Evolutionary conservation across 2,329 filamentous ascomycete species (phyloP).

Genomic region (Coccinonectria pachysandricola): DNA sequence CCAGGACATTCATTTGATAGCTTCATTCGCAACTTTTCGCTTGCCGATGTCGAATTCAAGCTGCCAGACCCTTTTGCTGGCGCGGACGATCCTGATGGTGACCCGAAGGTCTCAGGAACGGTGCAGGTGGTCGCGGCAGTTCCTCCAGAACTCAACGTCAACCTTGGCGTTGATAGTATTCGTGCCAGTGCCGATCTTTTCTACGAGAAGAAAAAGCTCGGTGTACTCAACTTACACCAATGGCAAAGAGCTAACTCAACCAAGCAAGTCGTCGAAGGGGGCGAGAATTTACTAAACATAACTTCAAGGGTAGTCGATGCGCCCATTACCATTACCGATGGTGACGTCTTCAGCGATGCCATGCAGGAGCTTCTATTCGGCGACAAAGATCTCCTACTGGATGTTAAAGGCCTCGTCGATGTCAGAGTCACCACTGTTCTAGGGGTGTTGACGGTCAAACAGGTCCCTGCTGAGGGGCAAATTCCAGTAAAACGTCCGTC

Average conservation of each 20-base stretch:
- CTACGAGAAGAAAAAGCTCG: constrained; percentile 69
- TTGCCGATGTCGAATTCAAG: constrained; percentile 76
- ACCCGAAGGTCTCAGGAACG: constrained; percentile 72
- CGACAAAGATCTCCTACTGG: constrained; percentile 55
- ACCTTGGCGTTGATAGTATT: constrained; percentile 66
- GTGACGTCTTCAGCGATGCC: constrained; percentile 67
- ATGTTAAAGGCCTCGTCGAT: constrained; percentile 71
- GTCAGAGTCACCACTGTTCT: constrained; percentile 73
- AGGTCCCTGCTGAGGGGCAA: constrained; percentile 75
- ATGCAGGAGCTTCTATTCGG: constrained; percentile 75
- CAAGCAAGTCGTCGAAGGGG: constrained; percentile 43
- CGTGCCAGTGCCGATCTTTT: constrained; percentile 70
- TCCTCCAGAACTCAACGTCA: constrained; percentile 79
- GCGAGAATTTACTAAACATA: constrained; percentile 58
- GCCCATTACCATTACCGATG: constrained; percentile 72
- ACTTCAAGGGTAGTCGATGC: constrained; percentile 67
- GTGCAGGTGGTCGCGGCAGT: constrained; percentile 70
- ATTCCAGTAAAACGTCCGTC: constrained; percentile 92
- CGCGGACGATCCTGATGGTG: constrained; percentile 59
- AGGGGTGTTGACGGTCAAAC: constrained; percentile 69
- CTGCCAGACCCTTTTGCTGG: constrained; percentile 74
- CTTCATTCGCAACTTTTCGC: constrained; percentile 76
- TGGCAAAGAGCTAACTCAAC: constrained; percentile 83
- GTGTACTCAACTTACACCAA: constrained; percentile 64
- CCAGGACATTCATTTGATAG: constrained; percentile 73